A percentile compares a stretch with the other conserved stretches of the same genome.
Conservation (phyloP, 345 rosid genomes). For the Geranium rotundifolium region DNA sequence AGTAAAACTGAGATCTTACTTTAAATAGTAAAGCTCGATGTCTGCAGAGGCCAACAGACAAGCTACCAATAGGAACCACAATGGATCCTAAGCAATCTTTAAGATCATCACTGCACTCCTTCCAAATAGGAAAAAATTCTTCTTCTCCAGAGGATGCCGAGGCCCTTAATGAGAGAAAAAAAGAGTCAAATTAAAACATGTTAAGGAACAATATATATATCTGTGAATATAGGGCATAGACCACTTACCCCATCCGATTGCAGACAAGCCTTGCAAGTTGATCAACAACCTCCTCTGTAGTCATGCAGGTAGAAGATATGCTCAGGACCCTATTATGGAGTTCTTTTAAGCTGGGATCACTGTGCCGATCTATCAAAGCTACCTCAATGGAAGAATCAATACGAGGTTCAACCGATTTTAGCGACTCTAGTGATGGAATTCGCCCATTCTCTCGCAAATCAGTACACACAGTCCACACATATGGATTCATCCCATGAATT, state of each 20-base stretch:
- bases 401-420: constrained; percentile 64
- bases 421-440: constrained; percentile 77
- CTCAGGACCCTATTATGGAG: constrained; percentile 63
- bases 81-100: constrained; percentile 78
- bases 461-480: constrained; percentile 82
- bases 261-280: constrained; percentile 92
- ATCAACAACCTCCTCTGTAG: constrained; percentile 81
- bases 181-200: constrained; percentile 7
- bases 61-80: constrained; percentile 86
- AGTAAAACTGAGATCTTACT: constrained; percentile 36
- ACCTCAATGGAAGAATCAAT: constrained; percentile 61
- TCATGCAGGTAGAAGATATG: constrained; percentile 59
- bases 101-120: constrained; percentile 61
- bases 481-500: constrained; percentile 83
- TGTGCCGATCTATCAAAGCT: constrained; percentile 59
- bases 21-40: constrained; percentile 93
- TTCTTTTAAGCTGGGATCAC: constrained; percentile 77
- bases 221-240: constrained; percentile 8
- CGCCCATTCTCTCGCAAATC: constrained; percentile 80
- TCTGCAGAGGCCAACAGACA: constrained; percentile 88
- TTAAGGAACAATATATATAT: constrained; percentile 15
- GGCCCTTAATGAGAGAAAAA: constrained; percentile 38
- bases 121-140: constrained; percentile 59
- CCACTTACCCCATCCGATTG: constrained; percentile 81
- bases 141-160: constrained; percentile 55